Base-by-base conservation (phyloP, 164 flowering plant species). In the Macadamia integrifolia region DNA sequence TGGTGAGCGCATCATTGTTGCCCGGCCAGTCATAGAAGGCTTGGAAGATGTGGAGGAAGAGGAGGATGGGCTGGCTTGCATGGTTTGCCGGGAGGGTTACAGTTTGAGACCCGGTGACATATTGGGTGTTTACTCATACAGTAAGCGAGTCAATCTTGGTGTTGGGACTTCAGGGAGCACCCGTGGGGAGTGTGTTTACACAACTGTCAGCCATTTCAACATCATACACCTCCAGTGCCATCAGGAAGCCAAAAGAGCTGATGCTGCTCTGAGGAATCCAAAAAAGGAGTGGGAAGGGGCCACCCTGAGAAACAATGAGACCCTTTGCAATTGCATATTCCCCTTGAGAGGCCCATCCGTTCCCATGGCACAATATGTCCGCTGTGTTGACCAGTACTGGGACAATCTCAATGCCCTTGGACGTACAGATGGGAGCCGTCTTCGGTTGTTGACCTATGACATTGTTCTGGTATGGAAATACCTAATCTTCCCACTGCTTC, bases 281-380 rank as follows among this genome's bases (percentile, higher is more conserved):
- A 95, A 95, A 86, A 95, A 92, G 80, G 99, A 95, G 74, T 95
- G 99, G 99, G 99, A 95, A 53, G 99, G 99, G 3, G 99, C 99
- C 55, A 83, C 98, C 40, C 88, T 95, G 11, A 76, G 99, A 68
- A 95, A 95, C 84, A 95, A 88, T 65, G 94, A 87, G 78, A 92
- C 98, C 46, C 97, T 92, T 9, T 92, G 99, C 83, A 95, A 95
- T 79, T 88, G 96, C 66, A 75, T 95, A 35, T 95, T 92, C 76
- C 99, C 99, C 67, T 69, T 95, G 72, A 82, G 90, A 82, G 94
- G 96, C 61, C 97, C 97, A 48, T 81, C 93, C 58, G 96, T 95
- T 70, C 93, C 98, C 18, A 42, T 83, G 48, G 69, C 82, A 6
- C 98, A 90, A 73, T 95, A 95, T 69, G 71, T 82, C 59, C 90